These are phyloP conservation scores for Bothriochloa decipiens DNA, from an alignment of 176 grass and related monocot genomes.

Conservation along the genomic window DNA sequence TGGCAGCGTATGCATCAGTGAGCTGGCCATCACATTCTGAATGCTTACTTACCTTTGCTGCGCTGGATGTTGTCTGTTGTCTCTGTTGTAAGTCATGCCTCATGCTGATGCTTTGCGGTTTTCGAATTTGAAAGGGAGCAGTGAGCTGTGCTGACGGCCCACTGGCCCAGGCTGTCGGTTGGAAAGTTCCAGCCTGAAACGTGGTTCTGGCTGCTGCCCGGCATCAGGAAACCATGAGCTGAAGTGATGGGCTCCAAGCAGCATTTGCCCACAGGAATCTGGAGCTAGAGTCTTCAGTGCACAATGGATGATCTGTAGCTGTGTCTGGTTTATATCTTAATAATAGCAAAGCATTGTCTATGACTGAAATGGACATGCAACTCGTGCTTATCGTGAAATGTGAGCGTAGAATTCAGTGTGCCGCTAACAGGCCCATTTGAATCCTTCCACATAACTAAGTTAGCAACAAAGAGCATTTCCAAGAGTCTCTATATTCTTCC, in stretches of 20 bases:
- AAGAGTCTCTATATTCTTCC: background rate
- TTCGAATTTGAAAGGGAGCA: constrained; percentile 20
- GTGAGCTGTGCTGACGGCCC: constrained; percentile 36
- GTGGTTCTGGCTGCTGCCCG: constrained; percentile 29
- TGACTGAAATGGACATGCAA: background rate
- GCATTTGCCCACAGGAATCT: constrained; percentile 18
- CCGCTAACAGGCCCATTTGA: background rate
- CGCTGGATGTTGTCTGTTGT: background rate
- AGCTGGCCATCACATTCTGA: constrained; percentile 33
- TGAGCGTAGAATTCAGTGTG: background rate
- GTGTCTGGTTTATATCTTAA: background rate
- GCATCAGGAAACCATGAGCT: constrained; percentile 28
- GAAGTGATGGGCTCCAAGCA: constrained; percentile 13
- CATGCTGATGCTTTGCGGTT: constrained; percentile 32
- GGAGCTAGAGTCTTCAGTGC: background rate
- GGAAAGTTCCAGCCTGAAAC: constrained; percentile 45
- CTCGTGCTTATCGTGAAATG: background rate
- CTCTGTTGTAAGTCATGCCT: constrained; percentile 2
- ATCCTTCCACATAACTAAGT: too few species aligned
- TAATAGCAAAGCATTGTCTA: background rate
- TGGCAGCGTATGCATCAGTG: constrained; percentile 30
- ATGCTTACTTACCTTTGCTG: constrained; percentile 1
- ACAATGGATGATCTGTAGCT: background rate
- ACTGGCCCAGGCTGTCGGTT: constrained; percentile 44
- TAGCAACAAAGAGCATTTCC: background rate